These are phyloP conservation scores for Linum trigynum DNA, from an alignment of 345 rosid species.

Conservation along the genomic window DNA sequence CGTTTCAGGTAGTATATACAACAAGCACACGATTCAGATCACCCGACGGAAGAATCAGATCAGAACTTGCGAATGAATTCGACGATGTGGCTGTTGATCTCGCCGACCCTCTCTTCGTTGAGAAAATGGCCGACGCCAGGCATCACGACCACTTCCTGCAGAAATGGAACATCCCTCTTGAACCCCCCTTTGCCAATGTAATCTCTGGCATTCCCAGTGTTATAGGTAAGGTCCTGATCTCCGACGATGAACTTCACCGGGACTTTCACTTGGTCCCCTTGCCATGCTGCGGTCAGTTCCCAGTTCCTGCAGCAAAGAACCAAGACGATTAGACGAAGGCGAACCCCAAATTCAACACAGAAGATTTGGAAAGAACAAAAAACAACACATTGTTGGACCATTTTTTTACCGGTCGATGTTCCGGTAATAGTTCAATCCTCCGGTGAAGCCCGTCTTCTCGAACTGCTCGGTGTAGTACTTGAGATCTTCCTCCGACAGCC, in stretches of 20 bases:
- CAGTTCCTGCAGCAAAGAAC: constrained; percentile 15
- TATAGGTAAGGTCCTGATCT: constrained; percentile 26
- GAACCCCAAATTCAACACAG: background rate
- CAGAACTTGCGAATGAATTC: constrained; percentile 25
- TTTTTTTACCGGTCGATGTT: constrained; percentile 11
- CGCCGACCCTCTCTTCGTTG: constrained; percentile 27
- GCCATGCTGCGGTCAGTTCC: constrained; percentile 24
- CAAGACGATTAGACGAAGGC: background rate
- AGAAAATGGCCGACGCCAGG: constrained; percentile 33
- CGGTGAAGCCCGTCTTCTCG: constrained; percentile 22
- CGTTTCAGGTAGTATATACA: too few species aligned
- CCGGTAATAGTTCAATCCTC: constrained; percentile 24
- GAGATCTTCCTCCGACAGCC: constrained; percentile 25
- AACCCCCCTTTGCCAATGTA: constrained; percentile 21
- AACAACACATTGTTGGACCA: too few species aligned
- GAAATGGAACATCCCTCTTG: background rate
- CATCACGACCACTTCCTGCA: constrained; percentile 28
- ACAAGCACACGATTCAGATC: too few species aligned
- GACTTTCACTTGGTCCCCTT: too few species aligned
- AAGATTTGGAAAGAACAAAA: background rate
- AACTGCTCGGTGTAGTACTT: constrained; percentile 16
- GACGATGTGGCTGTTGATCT: constrained; percentile 20
- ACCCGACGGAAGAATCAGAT: background rate
- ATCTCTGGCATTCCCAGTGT: constrained; percentile 15
- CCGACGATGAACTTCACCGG: constrained; percentile 7